These are phyloP conservation scores for Amaranthus cruentus DNA, from an alignment of 148 eudicot species.

Conservation along the genomic window DNA sequence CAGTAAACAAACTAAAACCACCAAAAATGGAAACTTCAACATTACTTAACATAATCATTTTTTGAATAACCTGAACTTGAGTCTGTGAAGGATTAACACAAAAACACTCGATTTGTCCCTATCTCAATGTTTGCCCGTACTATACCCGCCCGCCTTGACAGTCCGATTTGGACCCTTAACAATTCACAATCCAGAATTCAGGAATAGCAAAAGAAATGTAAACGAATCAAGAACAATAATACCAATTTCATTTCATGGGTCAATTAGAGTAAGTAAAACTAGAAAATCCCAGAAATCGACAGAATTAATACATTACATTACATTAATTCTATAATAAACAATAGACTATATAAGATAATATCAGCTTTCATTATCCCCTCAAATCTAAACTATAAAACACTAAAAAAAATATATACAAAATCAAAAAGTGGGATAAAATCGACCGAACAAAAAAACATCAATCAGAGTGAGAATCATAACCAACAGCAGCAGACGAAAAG, in stretches of 20 bases:
- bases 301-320: background rate
- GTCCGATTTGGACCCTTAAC: background rate
- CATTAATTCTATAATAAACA: background rate
- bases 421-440: background rate
- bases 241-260: background rate
- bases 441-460: background rate
- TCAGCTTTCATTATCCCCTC: background rate
- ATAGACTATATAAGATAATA: background rate
- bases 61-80: too few relatives aligned
- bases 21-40: too few relatives aligned
- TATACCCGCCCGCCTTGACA: too few relatives aligned
- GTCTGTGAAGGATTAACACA: too few relatives aligned
- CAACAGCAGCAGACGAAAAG: slow-evolving; percentile 4
- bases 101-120: too few relatives aligned
- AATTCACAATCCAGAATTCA: background rate
- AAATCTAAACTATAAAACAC: slow-evolving; percentile 6
- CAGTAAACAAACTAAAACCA: background rate
- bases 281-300: slow-evolving; percentile 8
- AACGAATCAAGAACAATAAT: background rate
- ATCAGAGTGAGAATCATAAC: slow-evolving; percentile 21
- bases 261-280: slow-evolving; percentile 5
- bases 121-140: too few relatives aligned
- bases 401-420: slow-evolving; percentile 19
- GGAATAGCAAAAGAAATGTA: background rate
- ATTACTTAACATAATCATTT: too few relatives aligned